Evolutionary conservation across 176 grass and related monocot species (phyloP), one percentile per base, ranked within the genome.

Genomic region (Guadua angustifolia): DNA sequence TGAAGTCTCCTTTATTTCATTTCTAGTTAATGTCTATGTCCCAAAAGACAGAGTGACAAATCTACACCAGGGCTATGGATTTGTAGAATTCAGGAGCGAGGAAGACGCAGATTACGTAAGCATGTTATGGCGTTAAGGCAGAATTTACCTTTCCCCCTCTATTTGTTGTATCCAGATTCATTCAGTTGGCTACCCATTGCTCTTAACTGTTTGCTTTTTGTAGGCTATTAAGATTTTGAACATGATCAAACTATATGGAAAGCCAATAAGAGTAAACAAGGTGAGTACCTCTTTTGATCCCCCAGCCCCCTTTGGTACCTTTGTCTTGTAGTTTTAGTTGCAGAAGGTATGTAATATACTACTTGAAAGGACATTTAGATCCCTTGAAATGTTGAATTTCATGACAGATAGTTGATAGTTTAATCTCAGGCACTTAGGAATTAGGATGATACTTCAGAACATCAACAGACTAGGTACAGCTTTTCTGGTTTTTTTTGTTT

Each of bases 171-270:
- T 73, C 51, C 32, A 36, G 18, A 39, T 64, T 38, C 40, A 51
- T 85, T 43, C 22, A 50, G 46, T 60, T 6, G 22, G 4, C 46
- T 78, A 47, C 45, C 22, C 9, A 53, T 84, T 84, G 51, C 68
- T 24, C 77, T 81, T 71, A 43, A 52, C 26, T 42, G 6, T 60
- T 61, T 88, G 19, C 42, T 43, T 86, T 69, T 63, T 80, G 44
- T 70, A 96, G 97, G 93, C 97, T 74, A 99, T 99, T 86, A 99
- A 99, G 69, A 96, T 96, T 86, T 92, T 99, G 86, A 99, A 99
- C 86, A 99, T 99, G 97, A 95, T 99, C 70, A 99, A 99, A 82
- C 90, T 99, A 26, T 99, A 99, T n/a, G 97, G 97, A 77, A 99
- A 99, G 36, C 97, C 97, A 69, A 94, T 99, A 87, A 91, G 97